phyloP scores from a whole-genome alignment of 768 basidiomycete genomes.

The Fibroporia radiculosa region DNA sequence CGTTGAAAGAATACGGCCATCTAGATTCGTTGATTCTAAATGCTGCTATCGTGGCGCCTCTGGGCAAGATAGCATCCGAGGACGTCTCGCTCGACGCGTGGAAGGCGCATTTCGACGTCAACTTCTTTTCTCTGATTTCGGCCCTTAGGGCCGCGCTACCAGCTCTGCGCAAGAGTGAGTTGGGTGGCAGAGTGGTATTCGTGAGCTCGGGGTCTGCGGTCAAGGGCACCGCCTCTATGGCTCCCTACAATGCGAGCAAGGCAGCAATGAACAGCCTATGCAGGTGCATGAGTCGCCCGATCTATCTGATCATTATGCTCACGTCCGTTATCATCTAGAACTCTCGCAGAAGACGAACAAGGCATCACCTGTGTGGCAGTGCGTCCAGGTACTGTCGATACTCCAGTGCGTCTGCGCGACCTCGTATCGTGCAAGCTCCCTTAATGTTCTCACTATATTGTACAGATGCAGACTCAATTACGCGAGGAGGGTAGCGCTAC shows the following conservation, averaged over 20 bases:
- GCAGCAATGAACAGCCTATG: conserved; percentile 86
- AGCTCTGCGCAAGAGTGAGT: conserved; percentile 49
- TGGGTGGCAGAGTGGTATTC: conserved; percentile 65
- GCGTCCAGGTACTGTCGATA: conserved; percentile 86
- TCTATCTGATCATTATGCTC: background rate
- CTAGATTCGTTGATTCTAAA: conserved; percentile 81
- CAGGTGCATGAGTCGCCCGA: conserved; percentile 35
- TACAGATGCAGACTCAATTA: conserved; percentile 64
- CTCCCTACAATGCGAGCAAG: conserved; percentile 75
- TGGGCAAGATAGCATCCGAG: conserved; percentile 49
- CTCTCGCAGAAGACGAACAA: conserved; percentile 80
- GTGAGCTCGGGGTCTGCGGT: conserved; percentile 82
- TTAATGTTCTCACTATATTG: background rate
- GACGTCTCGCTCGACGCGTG: conserved; percentile 47
- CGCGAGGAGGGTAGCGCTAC: conserved; percentile 40
- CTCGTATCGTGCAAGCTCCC: background rate
- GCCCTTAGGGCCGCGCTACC: conserved; percentile 64
- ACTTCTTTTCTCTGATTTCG: conserved; percentile 79
- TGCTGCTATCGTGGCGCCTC: conserved; percentile 70
- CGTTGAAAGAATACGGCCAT: conserved; percentile 44
- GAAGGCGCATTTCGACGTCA: conserved; percentile 75
- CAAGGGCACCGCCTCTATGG: conserved; percentile 65
- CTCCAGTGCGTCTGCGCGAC: conserved; percentile 58
- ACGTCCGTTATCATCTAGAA: conserved; percentile 36
- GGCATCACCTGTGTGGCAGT: conserved; percentile 65